Percentiles rank a stretch among this genome's conserved stretches.
phyloP scores from a whole-genome alignment of 108 stramenopile genomes.

The Nitzschia putrida region DNA sequence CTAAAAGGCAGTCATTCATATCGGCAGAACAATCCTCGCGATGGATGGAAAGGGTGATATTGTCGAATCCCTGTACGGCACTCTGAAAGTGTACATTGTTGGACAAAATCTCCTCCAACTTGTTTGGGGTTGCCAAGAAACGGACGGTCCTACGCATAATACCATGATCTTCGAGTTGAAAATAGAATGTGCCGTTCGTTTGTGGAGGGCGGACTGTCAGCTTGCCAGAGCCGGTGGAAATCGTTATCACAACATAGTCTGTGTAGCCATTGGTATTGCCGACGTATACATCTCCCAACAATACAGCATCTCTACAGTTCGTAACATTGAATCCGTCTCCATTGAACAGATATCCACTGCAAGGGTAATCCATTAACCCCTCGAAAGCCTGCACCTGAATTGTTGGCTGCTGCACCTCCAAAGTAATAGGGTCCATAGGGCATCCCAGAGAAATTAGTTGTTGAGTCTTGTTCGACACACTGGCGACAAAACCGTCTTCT shows the following conservation, averaged over 20 bases:
- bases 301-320: conserved; percentile 3
- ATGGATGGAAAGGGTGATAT: conserved; percentile 23
- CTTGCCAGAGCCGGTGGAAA: conserved; percentile 7
- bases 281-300: conserved; percentile 14
- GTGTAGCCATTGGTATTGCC: conserved; percentile 9
- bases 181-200: not conserved
- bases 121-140: conserved; percentile 10
- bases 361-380: conserved; percentile 2
- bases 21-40: conserved; percentile 17
- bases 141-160: conserved; percentile 29
- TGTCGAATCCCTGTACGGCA: conserved; percentile 6
- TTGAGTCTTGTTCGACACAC: conserved; percentile 22
- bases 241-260: conserved; percentile 5
- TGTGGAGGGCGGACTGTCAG: conserved; percentile 11
- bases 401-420: not conserved
- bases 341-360: conserved; percentile 37
- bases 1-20: conserved; percentile 13
- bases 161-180: conserved; percentile 11
- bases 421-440: not conserved
- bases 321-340: not conserved
- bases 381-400: conserved; percentile 7
- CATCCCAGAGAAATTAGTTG: conserved; percentile 16
- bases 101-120: conserved; percentile 15
- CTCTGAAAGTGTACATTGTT: conserved; percentile 33
- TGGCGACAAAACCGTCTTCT: conserved; percentile 13